Percentiles rank a stretch among this genome's conserved stretches.
Evolutionary conservation across 2,329 filamentous ascomycete genomes (phyloP).

Genomic region (Cladophialophora yegresii): DNA sequence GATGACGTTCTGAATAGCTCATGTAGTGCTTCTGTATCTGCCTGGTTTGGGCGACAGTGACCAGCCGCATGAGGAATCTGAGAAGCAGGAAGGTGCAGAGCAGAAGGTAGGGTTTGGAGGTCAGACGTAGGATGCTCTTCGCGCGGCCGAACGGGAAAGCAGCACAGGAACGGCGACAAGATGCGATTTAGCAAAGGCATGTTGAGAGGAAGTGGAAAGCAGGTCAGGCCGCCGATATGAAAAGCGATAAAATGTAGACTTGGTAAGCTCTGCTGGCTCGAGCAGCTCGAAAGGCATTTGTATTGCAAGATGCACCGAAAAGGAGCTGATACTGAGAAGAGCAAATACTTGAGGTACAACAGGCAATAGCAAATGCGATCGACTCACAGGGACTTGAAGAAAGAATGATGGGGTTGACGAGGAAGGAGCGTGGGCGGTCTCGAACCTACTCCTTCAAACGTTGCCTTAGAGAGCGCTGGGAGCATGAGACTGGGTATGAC

Average conservation of each 20-base stretch:
- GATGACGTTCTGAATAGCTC: conserved; percentile 33
- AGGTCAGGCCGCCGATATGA: conserved; percentile 18
- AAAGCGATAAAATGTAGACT: conserved; percentile 19
- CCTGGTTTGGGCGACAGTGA: conserved; percentile 10
- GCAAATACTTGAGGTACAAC: neutral
- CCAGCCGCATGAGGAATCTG: conserved; percentile 27
- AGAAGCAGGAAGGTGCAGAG: conserved; percentile 18
- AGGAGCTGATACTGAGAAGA: conserved; percentile 3
- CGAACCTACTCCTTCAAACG: neutral
- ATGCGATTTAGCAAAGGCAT: conserved; percentile 20
- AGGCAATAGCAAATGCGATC: neutral
- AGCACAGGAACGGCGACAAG: conserved; percentile 25
- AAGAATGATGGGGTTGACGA: neutral
- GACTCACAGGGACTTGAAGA: neutral
- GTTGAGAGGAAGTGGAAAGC: conserved; percentile 15
- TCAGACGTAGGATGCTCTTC: conserved; percentile 18
- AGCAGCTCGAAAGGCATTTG: conserved; percentile 10
- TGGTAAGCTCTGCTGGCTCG: conserved; percentile 19
- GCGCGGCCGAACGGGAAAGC: conserved; percentile 14
- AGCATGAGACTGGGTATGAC: neutral
- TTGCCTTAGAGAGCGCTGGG: neutral
- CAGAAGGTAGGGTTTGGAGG: conserved; percentile 24
- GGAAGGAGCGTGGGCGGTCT: neutral
- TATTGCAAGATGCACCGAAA: neutral
- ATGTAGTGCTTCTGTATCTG: conserved; percentile 28